Conservation (phyloP, 1,284 basidiomycete genomes). For the Ganoderma sinense region DNA sequence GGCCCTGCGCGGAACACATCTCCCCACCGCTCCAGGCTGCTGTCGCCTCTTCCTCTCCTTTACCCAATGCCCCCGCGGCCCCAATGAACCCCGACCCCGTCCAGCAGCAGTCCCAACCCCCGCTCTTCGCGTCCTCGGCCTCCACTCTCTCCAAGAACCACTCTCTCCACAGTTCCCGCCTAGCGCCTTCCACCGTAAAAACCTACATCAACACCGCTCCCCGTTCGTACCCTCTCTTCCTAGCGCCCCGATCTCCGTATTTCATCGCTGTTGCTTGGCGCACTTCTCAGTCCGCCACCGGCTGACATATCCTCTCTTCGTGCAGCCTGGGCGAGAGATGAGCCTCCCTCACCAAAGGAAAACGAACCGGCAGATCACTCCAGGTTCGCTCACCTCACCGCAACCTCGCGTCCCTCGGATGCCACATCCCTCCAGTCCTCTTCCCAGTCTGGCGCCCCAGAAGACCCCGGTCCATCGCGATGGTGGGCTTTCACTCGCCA, state of each 20-base stretch:
- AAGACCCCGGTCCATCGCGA: conserved; percentile 52
- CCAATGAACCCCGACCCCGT: conserved; percentile 29
- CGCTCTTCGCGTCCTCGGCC: conserved; percentile 47
- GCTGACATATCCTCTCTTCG: conserved; percentile 20
- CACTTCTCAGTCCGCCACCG: conserved; percentile 1
- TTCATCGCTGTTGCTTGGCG: not conserved
- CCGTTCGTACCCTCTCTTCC: conserved; percentile 55
- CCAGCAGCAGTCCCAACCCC: conserved; percentile 18
- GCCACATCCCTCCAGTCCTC: conserved; percentile 61
- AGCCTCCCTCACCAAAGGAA: conserved; percentile 77
- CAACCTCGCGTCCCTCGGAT: conserved; percentile 53
- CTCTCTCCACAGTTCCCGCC: conserved; percentile 49
- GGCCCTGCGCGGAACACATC: conserved; percentile 24
- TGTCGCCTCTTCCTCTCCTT: conserved; percentile 19
- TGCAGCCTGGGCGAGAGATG: conserved; percentile 82
- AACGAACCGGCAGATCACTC: conserved; percentile 36
- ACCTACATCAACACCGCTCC: conserved; percentile 70
- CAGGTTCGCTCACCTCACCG: conserved; percentile 36
- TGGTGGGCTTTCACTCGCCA: conserved; percentile 72
- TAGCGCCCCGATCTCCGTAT: not conserved
- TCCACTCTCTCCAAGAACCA: conserved; percentile 51
- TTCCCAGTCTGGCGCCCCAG: conserved; percentile 34
- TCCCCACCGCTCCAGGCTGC: conserved; percentile 11
- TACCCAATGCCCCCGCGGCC: conserved; percentile 25
- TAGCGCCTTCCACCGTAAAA: conserved; percentile 51